A percentile compares a stretch with the other conserved stretches of the same genome.
Conservation (phyloP, 2,329 filamentous ascomycete genomes). For the Macroventuria anomochaeta region DNA sequence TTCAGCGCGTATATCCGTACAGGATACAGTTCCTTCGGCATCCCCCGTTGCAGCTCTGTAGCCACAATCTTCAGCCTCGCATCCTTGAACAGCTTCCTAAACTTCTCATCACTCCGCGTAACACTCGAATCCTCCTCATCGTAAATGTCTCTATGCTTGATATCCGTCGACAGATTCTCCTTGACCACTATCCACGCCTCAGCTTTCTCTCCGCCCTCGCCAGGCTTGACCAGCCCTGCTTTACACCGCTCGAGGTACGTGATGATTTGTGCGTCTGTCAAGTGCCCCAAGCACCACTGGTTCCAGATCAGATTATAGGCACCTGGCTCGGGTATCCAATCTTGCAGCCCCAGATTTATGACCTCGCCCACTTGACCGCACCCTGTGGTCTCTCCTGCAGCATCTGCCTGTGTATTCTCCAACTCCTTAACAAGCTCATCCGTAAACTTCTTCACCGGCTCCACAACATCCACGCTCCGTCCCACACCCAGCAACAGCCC, state of each 20-base stretch:
- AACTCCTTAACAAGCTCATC: constrained; percentile 56
- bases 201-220: constrained; percentile 42
- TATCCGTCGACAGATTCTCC: constrained; percentile 73
- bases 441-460: constrained; percentile 85
- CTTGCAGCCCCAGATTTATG: constrained; percentile 75
- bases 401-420: constrained; percentile 29
- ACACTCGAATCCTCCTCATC: constrained; percentile 79
- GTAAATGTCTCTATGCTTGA: constrained; percentile 68
- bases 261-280: constrained; percentile 76
- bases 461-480: constrained; percentile 79
- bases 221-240: constrained; percentile 49
- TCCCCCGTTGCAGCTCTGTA: constrained; percentile 59
- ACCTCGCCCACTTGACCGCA: constrained; percentile 65
- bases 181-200: constrained; percentile 72
- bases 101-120: constrained; percentile 77
- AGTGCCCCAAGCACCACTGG: constrained; percentile 88
- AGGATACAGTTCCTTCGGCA: constrained; percentile 72
- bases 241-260: constrained; percentile 70
- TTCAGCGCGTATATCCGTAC: constrained; percentile 80
- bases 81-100: constrained; percentile 70
- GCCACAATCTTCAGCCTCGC: constrained; percentile 68
- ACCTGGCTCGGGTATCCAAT: constrained; percentile 62
- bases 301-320: constrained; percentile 85
- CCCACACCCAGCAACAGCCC: constrained; percentile 75
- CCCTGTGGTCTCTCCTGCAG: constrained; percentile 27